Evolutionary conservation across 2,329 filamentous ascomycete species (phyloP), one percentile per base, ranked within the genome.

Genomic region (Lasiodiplodia sp.): DNA sequence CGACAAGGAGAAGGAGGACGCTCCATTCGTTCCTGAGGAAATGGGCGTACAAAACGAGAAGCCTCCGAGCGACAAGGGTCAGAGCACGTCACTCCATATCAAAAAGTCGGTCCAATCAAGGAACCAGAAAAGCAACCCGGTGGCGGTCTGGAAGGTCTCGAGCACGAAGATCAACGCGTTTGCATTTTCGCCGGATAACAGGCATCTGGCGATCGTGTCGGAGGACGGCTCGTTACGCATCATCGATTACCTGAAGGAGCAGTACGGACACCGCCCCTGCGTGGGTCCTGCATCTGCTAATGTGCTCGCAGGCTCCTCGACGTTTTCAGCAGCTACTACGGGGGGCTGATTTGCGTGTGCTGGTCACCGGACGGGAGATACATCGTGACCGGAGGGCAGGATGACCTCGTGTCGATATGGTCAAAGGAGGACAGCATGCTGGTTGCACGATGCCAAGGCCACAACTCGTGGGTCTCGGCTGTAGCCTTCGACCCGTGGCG

Each of bases 361-460:
- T 99, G 96, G 96, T 97, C 95, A 7, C 96, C 96, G 11, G 96
- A 99, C 76, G 94, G 94, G 64, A 95, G 96, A 78, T 99, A 98
- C 79, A 90, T 99, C 64, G 85, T 99, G 21, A 97, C 96, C 0
- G 96, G 96, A 65, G 94, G 96, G 4, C 95, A 98, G 80, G 96
- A 99, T 78, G 96, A 99, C 78, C 84, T 98, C 11, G 92, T 99
- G 14, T 96, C 94, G 0, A 97, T 99, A 73, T 99, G 96, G 96
- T 96, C 91, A 18, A 86, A 97, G 47, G 87, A 90, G 51, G 96
- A 98, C 75, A 90, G 89, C 56, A 88, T 90, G 66, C 89, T 99
- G 62, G 91, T 99, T 62, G 96, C 95, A 21, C 89, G 96, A 71
- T 98, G 96, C 78, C 93, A 96, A 76, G 96, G 96, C 3, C 96